Percentiles rank a stretch among this genome's conserved stretches.
Conservation (phyloP, 768 basidiomycete species). For the Chalciporus pseudorubinellus region DNA sequence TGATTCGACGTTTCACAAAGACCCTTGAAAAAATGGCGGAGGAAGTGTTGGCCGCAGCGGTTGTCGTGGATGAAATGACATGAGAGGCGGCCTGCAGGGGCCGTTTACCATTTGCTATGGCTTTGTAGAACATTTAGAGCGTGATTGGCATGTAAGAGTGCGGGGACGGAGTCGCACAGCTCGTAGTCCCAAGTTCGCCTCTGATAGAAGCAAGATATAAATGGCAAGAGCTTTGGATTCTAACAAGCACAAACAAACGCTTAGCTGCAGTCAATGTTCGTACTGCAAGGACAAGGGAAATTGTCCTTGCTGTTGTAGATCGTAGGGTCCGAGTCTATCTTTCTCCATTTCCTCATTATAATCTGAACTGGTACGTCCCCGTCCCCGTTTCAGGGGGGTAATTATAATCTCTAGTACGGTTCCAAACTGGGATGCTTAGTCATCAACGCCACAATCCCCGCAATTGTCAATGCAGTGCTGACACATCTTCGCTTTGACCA, state of each 20-base stretch:
- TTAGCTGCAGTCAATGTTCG: neutral
- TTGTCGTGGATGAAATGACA: slow-evolving; percentile 29
- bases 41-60: slow-evolving; percentile 31
- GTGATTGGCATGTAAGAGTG: slow-evolving; percentile 17
- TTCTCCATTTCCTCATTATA: no score
- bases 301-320: no score
- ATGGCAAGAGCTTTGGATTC: slow-evolving; percentile 19
- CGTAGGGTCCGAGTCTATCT: no score
- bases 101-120: slow-evolving; percentile 43
- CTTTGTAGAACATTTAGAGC: slow-evolving; percentile 31
- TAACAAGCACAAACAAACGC: slow-evolving; percentile 27
- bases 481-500: neutral
- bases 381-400: no score
- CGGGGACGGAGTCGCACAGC: slow-evolving; percentile 6
- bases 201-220: slow-evolving; percentile 8
- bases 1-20: slow-evolving; percentile 32
- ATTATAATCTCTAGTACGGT: no score
- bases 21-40: slow-evolving; percentile 31
- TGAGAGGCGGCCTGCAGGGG: slow-evolving; percentile 56
- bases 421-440: neutral
- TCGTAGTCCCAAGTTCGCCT: slow-evolving; percentile 1
- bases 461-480: neutral
- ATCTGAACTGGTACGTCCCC: no score
- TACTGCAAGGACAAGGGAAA: no score
- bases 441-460: neutral